Evolutionary conservation across 2,329 filamentous ascomycete species (phyloP).

Genomic region (Simplicillium aogashimaense): DNA sequence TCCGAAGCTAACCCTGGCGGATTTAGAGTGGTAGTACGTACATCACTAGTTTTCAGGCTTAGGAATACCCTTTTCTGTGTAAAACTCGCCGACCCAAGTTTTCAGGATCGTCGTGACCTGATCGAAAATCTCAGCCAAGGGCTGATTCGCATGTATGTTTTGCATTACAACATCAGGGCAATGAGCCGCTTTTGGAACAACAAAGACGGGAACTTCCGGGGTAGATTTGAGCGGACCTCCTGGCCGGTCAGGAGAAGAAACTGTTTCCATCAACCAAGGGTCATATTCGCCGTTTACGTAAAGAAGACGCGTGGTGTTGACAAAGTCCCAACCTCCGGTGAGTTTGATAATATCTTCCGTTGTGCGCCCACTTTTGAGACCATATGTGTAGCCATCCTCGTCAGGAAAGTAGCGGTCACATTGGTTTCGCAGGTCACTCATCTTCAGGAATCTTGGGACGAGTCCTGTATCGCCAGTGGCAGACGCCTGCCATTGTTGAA

Average conservation of each 20-base stretch:
- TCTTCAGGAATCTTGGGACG: conserved; percentile 1
- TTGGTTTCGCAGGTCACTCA: conserved; percentile 1
- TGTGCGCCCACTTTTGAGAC: conserved; percentile 27
- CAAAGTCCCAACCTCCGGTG: conserved; percentile 3
- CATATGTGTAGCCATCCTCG: conserved; percentile 4
- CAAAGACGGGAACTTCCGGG: conserved; percentile 34
- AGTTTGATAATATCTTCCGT: conserved; percentile 20
- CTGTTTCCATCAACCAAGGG: conserved; percentile 2
- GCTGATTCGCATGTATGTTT: conserved; percentile 41
- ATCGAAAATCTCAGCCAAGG: conserved; percentile 46
- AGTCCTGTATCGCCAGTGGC: conserved; percentile 4
- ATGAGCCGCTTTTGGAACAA: conserved; percentile 32
- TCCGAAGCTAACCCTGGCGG: no score
- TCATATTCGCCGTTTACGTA: conserved; percentile 6
- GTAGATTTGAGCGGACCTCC: conserved; percentile 22
- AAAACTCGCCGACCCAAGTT: conserved; percentile 52
- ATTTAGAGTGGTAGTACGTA: no score
- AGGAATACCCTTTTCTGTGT: conserved; percentile 9
- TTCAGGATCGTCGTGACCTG: conserved; percentile 46
- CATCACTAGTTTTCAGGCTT: no score
- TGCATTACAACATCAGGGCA: conserved; percentile 60
- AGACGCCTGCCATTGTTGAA: conserved; percentile 4
- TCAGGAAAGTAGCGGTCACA: conserved; percentile 6
- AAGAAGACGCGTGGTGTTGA: conserved; percentile 5
- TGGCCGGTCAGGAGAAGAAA: conserved; percentile 4